phyloP scores from a whole-genome alignment of 2,329 filamentous ascomycete genomes.

The Hymenoscyphus infarciens region DNA sequence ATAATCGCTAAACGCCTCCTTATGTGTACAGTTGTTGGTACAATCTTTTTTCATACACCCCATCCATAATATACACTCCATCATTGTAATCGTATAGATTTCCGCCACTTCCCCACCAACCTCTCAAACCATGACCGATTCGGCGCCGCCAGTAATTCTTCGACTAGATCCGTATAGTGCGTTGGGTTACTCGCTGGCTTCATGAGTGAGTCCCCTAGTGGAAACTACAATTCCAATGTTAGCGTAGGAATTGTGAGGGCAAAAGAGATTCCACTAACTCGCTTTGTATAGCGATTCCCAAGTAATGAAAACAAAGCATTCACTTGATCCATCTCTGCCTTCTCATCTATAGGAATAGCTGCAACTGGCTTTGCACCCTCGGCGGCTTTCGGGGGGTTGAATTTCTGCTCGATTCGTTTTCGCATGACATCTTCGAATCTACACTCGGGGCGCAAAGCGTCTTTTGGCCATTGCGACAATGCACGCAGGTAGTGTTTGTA shows the following conservation, averaged over 20 bases:
- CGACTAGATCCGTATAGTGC: conserved; percentile 59
- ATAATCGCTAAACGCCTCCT: neutral
- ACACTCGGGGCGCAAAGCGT: conserved; percentile 58
- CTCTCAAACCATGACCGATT: conserved; percentile 51
- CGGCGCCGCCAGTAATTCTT: conserved; percentile 61
- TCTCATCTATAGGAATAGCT: conserved; percentile 37
- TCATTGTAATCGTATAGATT: conserved; percentile 56
- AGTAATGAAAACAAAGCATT: conserved; percentile 58
- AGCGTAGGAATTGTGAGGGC: neutral
- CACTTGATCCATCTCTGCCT: conserved; percentile 52
- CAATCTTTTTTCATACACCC: neutral
- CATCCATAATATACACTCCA: neutral
- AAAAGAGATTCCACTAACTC: conserved; percentile 39
- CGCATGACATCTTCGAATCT: conserved; percentile 57
- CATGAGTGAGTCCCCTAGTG: conserved; percentile 38
- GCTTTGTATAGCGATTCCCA: conserved; percentile 55
- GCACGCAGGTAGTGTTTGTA: conserved; percentile 48
- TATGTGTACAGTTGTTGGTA: neutral
- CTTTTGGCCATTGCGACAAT: conserved; percentile 59
- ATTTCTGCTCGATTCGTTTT: conserved; percentile 41
- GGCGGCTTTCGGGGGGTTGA: conserved; percentile 12
- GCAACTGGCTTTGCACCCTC: conserved; percentile 6
- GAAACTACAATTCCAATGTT: conserved; percentile 5
- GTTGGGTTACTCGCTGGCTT: conserved; percentile 59
- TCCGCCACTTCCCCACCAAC: conserved; percentile 52